Evolutionary conservation across 495 filamentous ascomycete genomes (phyloP), one percentile per base, ranked within the genome.

Genomic region (Aspergillus bridgeri): DNA sequence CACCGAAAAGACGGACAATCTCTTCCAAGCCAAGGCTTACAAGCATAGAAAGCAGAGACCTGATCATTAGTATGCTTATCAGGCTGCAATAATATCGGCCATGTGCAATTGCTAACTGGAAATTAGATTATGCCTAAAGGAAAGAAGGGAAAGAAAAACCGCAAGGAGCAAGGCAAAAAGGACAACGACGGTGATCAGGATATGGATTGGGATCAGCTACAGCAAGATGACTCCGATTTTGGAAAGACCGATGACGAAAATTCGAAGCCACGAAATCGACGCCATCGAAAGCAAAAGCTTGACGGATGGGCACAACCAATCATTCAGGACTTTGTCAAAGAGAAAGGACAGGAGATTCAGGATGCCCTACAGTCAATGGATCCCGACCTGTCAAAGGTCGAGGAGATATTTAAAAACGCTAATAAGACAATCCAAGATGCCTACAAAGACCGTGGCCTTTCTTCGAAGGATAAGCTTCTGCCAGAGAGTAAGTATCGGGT

Each of bases 381-480:
- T 23, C 45, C 45, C 45, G 45, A 47, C 45, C 45, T 47, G n/a
- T 20, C 6, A 47, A 47, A 47, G n/a, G n/a, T 47, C 45, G 45
- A 47, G 45, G n/a, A 21, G 11, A 47, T 47, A 7, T 47, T 47
- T 15, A 47, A 47, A 21, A 13, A 47, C 45, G 45, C 45, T 18
- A 47, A 47, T 47, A 47, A 47, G 45, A 6, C n/a, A 20, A 47
- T 47, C 45, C 45, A 20, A 47, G n/a, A 47, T 20, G 45, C 45
- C 45, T 47, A 47, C 11, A 47, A 21, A 23, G 45, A 47, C 45
- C 45, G n/a, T 7, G 45, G 45, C 45, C 3, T 47, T 47, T 47
- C 45, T 47, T 21, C 45, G 22, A 47, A 47, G 45, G n/a, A 47
- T 47, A 47, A 47, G 45, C 45, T 47, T 47, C 45, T 47, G 45